Evolutionary conservation across 2,329 filamentous ascomycete species (phyloP), one percentile per base, ranked within the genome.

Genomic region (Apiospora arundinis): DNA sequence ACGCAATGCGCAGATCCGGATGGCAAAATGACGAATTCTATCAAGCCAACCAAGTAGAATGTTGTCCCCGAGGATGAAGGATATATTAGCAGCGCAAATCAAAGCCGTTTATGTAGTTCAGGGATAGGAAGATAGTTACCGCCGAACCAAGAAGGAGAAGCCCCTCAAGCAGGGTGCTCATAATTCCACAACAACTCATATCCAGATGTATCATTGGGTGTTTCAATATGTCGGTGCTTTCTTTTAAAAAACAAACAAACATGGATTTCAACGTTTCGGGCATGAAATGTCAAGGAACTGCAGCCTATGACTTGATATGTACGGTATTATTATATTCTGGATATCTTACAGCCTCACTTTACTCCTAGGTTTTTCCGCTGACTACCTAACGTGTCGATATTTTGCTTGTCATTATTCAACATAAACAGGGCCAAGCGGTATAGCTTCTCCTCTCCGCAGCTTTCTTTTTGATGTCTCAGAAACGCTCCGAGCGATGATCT

Each of bases 31-130:
- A 1, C 56, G 18, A 37, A 7, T 32, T 63, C 16, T 63, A 40
- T 63, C 56, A 40, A 63, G 49, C 25, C 25, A 56, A 6, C 23
- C 23, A 12, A 56, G 18, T n/a, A 40, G 32, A 21, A 5, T 11
- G 32, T 32, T 12, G 32, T 63, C 12, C 32, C 32, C 12, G 56
- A 40, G 32, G 28, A n/a, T 18, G 7, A 40, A n/a, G 18, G 32
- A n/a, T 40, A 63, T 40, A 11, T 18, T 28, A 63, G 56, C 56
- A 63, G 56, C 56, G 21, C 56, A 37, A 40, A 40, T 32, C 56
- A 37, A 18, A 37, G 11, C n/a, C 32, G 56, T 14, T 63, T 40
- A 63, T 21, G 56, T 63, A 63, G 56, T 63, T 63, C n/a, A 63
- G 32, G 32, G 32, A n/a, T 37, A 63, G 32, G 9, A 40, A 63